Evolutionary conservation across 768 basidiomycete species (phyloP), one percentile per base, ranked within the genome.

Genomic region (Chalciporus piperatus): DNA sequence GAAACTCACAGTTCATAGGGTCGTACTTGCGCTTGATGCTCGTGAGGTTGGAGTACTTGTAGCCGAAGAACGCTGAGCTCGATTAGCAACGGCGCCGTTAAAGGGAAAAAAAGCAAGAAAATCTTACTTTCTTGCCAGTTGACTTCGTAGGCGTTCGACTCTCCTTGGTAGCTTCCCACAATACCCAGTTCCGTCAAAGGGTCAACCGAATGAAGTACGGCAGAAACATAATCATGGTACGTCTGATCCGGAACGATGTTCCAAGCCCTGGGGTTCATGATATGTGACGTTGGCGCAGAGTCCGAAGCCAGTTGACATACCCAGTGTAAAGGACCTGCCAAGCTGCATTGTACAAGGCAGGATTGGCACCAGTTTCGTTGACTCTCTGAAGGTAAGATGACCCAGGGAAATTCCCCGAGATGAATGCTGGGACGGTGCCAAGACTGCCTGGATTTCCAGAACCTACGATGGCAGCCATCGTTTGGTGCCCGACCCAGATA

Each of bases 291-390:
- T 37, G 16, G 35, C 35, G 13, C 7, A 7, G n/a, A n/a, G n/a
- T 16, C 35, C n/a, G 35, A n/a, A 12, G 13, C 8, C 11, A n/a
- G n/a, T n/a, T n/a, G 13, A 54, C 55, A 6, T 28, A 63, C 58
- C 22, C 44, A 1, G 35, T 17, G 37, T 38, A 54, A 3, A 48
- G 20, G 19, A 63, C 46, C 11, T n/a, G n/a, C n/a, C 55, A 57
- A 1, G 61, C 38, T 9, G 52, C 54, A 7, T 50, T 44, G n/a
- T 63, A 63, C 5, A 57, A 41, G 13, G 50, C 58, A 10, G 61
- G 61, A 37, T 62, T 62, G 0, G 54, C 60, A 1, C 48, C 60
- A 1, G 60, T 57, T 28, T 51, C 54, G n/a, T 62, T 54, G 11
- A 42, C 49, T 19, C 19, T 54, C 5, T 51, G 48, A 7, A 37